Conservation (phyloP, 2,329 filamentous ascomycete genomes). For the Helotiales sp. region DNA sequence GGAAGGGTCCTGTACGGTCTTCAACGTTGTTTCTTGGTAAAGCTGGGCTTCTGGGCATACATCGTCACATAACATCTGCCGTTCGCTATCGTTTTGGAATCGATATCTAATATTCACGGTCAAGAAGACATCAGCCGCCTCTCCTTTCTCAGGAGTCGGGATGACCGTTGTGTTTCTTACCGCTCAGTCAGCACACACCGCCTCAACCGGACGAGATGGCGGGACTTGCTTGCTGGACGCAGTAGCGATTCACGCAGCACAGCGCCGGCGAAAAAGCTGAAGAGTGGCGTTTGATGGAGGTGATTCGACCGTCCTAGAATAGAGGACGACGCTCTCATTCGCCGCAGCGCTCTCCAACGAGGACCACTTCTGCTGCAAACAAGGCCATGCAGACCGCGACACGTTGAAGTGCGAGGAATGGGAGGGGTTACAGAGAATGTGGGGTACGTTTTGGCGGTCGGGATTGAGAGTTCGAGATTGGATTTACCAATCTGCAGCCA, state of each 20-base stretch:
- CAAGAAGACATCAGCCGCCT: constrained; percentile 6
- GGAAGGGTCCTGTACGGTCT: constrained; percentile 3
- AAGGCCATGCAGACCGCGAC: constrained; percentile 15
- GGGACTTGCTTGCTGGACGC: neutral
- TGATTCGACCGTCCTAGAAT: neutral
- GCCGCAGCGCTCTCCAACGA: neutral
- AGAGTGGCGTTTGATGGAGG: neutral
- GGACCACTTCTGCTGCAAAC: constrained; percentile 9
- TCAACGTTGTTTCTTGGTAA: neutral
- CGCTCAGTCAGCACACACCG: constrained; percentile 16
- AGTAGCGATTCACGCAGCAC: constrained; percentile 4
- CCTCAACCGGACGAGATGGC: neutral
- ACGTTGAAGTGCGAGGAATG: constrained; percentile 17
- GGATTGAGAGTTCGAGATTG: constrained; percentile 13
- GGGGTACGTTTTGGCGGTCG: constrained; percentile 31
- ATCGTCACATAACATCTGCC: too few relatives aligned
- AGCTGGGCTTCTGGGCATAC: too few relatives aligned
- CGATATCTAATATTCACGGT: neutral
- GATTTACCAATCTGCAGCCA: constrained; percentile 3
- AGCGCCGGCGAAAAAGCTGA: constrained; percentile 5
- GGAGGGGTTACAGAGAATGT: constrained; percentile 24
- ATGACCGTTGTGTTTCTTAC: constrained; percentile 4
- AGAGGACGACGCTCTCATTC: neutral
- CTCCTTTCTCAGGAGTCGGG: neutral
- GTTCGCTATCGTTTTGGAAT: neutral